phyloP scores from a whole-genome alignment of 2,329 filamentous ascomycete genomes.

The Calonectria hongkongensis region DNA sequence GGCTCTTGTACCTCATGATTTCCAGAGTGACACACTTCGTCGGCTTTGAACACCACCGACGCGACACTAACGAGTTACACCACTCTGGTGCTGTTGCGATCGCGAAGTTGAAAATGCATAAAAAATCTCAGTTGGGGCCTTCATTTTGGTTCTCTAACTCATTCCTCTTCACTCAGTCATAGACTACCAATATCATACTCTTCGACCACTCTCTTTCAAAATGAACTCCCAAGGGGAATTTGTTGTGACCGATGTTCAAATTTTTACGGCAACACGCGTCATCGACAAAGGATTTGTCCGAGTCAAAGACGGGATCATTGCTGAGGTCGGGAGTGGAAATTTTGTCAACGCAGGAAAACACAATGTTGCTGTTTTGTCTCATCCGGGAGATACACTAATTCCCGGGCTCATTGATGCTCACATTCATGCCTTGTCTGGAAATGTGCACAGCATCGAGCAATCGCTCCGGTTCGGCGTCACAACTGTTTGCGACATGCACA shows the following conservation, averaged over 20 bases:
- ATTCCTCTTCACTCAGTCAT: background rate
- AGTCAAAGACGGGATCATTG: background rate
- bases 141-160: too few relatives aligned
- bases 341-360: background rate
- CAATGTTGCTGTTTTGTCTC: background rate
- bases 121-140: background rate
- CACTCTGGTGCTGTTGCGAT: background rate
- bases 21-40: background rate
- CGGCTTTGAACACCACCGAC: background rate
- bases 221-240: background rate
- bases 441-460: conserved; percentile 6
- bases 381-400: background rate
- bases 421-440: conserved; percentile 7
- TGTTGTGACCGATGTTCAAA: background rate
- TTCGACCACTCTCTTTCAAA: background rate
- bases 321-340: background rate
- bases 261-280: background rate
- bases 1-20: background rate
- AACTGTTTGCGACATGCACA: conserved; percentile 16
- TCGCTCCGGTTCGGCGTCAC: conserved; percentile 1
- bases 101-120: background rate
- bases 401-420: conserved; percentile 5
- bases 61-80: background rate
- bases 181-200: background rate
- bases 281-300: background rate